These are phyloP conservation scores for Zizania palustris DNA, from an alignment of 202 grass and related monocot genomes.

Conservation along the genomic window DNA sequence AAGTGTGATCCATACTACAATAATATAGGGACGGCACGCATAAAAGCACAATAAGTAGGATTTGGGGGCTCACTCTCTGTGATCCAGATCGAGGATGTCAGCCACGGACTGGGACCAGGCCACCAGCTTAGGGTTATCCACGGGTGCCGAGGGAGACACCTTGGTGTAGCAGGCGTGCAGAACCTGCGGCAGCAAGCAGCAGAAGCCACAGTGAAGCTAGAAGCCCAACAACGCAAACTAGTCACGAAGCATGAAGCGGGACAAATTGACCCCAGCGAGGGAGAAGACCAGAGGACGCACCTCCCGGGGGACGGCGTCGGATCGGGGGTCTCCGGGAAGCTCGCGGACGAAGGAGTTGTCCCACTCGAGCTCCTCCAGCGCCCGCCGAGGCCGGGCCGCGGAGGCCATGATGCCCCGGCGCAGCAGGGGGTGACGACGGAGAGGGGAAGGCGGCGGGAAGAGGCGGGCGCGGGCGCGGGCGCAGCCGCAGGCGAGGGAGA, in stretches of 20 bases:
- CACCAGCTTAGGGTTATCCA: constrained; percentile 80
- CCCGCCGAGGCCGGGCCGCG: constrained; percentile 28
- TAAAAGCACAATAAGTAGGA: background rate
- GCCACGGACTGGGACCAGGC: constrained; percentile 76
- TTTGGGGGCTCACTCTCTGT: constrained; percentile 62
- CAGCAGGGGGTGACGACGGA: background rate
- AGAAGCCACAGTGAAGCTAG: background rate
- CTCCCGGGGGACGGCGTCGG: constrained; percentile 64
- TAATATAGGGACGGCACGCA: background rate
- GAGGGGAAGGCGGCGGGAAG: constrained; percentile 1
- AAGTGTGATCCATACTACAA: background rate
- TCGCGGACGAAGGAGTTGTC: constrained; percentile 83
- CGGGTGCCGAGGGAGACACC: constrained; percentile 73
- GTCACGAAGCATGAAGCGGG: background rate
- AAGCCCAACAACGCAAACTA: background rate
- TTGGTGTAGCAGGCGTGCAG: constrained; percentile 81
- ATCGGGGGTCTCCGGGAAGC: constrained; percentile 73
- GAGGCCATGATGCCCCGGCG: constrained; percentile 46
- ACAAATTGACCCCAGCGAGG: background rate
- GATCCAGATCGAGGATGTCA: constrained; percentile 90
- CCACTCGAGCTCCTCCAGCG: constrained; percentile 82
- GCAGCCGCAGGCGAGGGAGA: constrained; percentile 9
- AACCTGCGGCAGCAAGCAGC: constrained; percentile 52
- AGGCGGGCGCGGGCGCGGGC: constrained; percentile 9
- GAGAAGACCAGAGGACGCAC: constrained; percentile 19